Percentiles rank a stretch among this genome's conserved stretches.
phyloP scores from a whole-genome alignment of 1,284 basidiomycete species.

The Apiotrichum mycotoxinovorans region DNA sequence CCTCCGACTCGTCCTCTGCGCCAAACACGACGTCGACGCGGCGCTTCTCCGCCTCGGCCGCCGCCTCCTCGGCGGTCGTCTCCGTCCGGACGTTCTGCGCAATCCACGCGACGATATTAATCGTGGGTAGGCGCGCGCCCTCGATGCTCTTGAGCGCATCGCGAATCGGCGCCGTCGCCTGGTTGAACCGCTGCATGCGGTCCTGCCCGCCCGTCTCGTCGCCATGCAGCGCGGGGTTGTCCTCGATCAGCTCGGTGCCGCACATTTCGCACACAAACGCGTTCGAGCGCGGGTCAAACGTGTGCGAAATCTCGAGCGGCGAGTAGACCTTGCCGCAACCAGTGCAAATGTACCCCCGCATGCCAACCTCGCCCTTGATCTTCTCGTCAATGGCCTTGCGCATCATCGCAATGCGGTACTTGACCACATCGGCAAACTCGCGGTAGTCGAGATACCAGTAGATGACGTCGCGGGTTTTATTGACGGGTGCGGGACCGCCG shows the following conservation, averaged over 20 bases:
- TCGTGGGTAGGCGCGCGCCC: conserved; percentile 50
- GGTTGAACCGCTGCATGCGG: conserved; percentile 91
- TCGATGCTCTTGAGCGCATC: conserved; percentile 86
- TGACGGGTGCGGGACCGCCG: conserved; percentile 6
- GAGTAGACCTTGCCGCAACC: conserved; percentile 80
- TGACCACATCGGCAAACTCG: conserved; percentile 92
- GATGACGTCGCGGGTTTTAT: conserved; percentile 51
- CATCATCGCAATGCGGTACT: conserved; percentile 97
- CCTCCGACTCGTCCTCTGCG: conserved; percentile 75
- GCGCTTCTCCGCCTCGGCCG: conserved; percentile 56
- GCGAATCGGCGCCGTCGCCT: conserved; percentile 79
- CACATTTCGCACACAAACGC: conserved; percentile 56
- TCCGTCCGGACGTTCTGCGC: conserved; percentile 39
- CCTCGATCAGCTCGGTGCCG: conserved; percentile 76
- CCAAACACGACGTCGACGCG: conserved; percentile 69
- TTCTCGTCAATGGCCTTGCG: conserved; percentile 80
- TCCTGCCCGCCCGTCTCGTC: conserved; percentile 52
- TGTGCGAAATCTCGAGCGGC: conserved; percentile 80
- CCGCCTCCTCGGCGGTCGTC: conserved; percentile 64
- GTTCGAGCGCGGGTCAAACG: conserved; percentile 53
- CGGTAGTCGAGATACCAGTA: conserved; percentile 98
- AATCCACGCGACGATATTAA: conserved; percentile 46
- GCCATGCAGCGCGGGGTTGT: conserved; percentile 61
- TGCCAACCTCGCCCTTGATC: conserved; percentile 80
- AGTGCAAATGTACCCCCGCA: conserved; percentile 93